phyloP scores from a whole-genome alignment of 2,329 filamentous ascomycete species.

The Amphichorda felina region DNA sequence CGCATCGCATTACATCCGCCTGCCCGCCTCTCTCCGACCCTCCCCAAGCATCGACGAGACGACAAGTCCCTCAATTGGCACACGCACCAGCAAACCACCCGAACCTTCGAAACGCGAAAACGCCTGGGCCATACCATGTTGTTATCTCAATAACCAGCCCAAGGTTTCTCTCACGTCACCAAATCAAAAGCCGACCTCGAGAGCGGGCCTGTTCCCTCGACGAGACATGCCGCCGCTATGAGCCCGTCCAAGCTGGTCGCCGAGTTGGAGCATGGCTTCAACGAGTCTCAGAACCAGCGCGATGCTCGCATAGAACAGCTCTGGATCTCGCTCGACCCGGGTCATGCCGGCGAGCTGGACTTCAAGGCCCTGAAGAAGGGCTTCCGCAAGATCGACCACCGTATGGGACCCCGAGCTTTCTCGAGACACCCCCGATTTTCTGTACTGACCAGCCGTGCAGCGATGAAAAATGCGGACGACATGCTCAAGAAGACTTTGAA shows the following conservation, averaged over 20 bases:
- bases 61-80: too few relatives aligned
- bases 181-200: neutral
- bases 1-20: too few relatives aligned
- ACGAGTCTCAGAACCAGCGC: constrained; percentile 65
- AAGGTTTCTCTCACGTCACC: too few relatives aligned
- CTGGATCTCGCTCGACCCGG: constrained; percentile 73
- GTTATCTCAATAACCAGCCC: too few relatives aligned
- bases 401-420: constrained; percentile 33
- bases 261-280: constrained; percentile 51
- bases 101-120: too few relatives aligned
- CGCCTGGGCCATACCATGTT: too few relatives aligned
- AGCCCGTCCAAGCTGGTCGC: constrained; percentile 34
- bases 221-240: constrained; percentile 25
- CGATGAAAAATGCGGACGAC: constrained; percentile 80
- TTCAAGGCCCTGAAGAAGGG: constrained; percentile 75
- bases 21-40: too few relatives aligned
- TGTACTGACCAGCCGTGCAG: constrained; percentile 17
- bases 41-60: too few relatives aligned
- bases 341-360: constrained; percentile 69
- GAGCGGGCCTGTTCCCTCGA: constrained; percentile 4
- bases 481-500: constrained; percentile 72
- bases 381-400: constrained; percentile 81
- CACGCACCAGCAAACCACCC: too few relatives aligned
- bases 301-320: constrained; percentile 74
- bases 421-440: neutral